Evolutionary conservation across 352 stramenopile genomes (phyloP), one percentile per base, ranked within the genome.

Genomic region (Globisporangium barbulae): DNA sequence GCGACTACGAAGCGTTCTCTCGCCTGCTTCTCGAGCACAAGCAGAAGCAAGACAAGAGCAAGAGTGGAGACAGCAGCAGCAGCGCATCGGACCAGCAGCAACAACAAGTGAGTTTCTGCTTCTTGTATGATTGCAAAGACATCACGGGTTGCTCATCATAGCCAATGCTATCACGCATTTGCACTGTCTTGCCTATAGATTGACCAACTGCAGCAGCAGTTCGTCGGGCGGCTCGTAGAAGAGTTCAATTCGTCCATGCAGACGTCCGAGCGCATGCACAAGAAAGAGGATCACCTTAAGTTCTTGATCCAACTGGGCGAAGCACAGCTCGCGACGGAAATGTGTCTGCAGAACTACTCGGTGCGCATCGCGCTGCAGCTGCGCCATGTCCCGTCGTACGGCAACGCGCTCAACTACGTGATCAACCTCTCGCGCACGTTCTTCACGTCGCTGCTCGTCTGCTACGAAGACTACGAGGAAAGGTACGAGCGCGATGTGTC

Each of bases 311-410:
- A 88, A 37, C 69, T 94, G 31, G 83, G 78, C 8, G 73, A 93
- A 41, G 81, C 84, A 6, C 64, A 81, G 5, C 53, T 91, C 2
- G 85, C 83, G 12, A 90, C 85, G 0, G 74, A 93, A 50, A 91
- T 94, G 80, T 94, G 85, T 63, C 67, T 94, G 31, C 75, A 91
- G 50, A 91, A 90, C 65, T 94, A 94, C 61, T 88, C 82, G 3
- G 81, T 89, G 31, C 82, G 80, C 37, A 91, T 94, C 19, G 83
- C 82, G 1, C 63, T 91, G 30, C 83, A 94, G 50, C 69, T 94
- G 39, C 82, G 83, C 3, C 78, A 89, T 25, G 84, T 94, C 2
- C 81, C 81, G 30, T 89, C 82, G 21, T 84, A 85, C 35, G 85
- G 85, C 10, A 89, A 90, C 61, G 67, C 76, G 22, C 76, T 92